Percentiles rank a stretch among this genome's conserved stretches.
phyloP scores from a whole-genome alignment of 2,329 filamentous ascomycete genomes.

The Ceratocystis variospora region DNA sequence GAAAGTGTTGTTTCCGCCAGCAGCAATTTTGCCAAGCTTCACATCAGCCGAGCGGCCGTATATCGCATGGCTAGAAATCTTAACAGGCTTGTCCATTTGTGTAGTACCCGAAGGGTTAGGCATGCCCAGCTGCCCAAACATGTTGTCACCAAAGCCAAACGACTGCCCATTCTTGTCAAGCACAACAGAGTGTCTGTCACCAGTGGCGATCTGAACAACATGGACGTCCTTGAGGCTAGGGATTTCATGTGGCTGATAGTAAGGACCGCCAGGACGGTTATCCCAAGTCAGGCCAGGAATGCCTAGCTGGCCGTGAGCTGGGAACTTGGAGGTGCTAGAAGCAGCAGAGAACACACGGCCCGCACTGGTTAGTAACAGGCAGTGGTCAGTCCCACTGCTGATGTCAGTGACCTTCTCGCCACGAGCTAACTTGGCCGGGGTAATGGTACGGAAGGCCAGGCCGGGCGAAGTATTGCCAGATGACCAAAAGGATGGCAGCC shows the following conservation, averaged over 20 bases:
- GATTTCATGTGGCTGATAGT: constrained; percentile 73
- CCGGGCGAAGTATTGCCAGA: constrained; percentile 24
- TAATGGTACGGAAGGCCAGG: constrained; percentile 60
- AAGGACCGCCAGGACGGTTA: constrained; percentile 61
- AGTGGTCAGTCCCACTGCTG: constrained; percentile 70
- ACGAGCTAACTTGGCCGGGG: constrained; percentile 48
- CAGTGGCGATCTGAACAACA: constrained; percentile 62
- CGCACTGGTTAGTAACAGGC: constrained; percentile 66
- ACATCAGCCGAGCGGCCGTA: constrained; percentile 13
- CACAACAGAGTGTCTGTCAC: constrained; percentile 74
- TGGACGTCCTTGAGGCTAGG: constrained; percentile 56
- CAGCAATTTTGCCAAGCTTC: constrained; percentile 42
- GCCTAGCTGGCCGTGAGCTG: constrained; percentile 73
- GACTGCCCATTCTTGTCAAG: constrained; percentile 62
- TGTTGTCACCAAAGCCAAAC: constrained; percentile 86
- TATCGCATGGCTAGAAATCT: constrained; percentile 1
- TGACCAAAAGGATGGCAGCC: constrained; percentile 57
- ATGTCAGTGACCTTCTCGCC: constrained; percentile 64
- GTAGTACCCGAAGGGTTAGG: constrained; percentile 49
- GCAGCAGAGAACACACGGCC: constrained; percentile 86
- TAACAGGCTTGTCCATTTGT: constrained; percentile 3
- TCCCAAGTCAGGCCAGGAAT: constrained; percentile 70
- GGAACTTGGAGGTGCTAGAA: constrained; percentile 63
- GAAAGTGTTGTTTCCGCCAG: constrained; percentile 76
- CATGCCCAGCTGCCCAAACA: constrained; percentile 79